Percentiles rank a stretch among this genome's conserved stretches.
These are phyloP conservation scores for Phytopythium chamaehyphon DNA, from an alignment of 352 stramenopile genomes.

Conservation along the genomic window DNA sequence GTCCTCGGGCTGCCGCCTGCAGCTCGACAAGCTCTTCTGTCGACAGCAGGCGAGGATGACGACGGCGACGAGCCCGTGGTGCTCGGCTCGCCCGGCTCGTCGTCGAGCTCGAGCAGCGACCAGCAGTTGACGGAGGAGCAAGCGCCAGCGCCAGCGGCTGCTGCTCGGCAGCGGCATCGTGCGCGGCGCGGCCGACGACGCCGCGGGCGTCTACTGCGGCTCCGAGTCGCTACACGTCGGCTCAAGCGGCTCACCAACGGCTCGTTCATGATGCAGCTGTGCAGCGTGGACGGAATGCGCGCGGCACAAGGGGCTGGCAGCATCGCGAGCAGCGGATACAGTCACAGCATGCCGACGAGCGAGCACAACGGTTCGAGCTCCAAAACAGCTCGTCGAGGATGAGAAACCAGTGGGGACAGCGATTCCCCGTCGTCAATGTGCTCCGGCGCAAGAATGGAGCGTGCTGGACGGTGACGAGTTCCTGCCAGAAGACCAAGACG, in stretches of 20 bases:
- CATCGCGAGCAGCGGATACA: background rate
- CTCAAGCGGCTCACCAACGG: constrained; percentile 44
- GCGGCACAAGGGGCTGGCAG: background rate
- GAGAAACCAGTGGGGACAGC: background rate
- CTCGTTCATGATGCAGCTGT: constrained; percentile 50
- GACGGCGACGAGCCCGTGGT: background rate
- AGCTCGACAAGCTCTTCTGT: background rate
- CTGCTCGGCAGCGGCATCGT: constrained; percentile 52
- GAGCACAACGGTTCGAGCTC: background rate
- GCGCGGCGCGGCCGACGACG: constrained; percentile 41
- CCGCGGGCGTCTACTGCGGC: constrained; percentile 46
- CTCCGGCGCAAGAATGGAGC: background rate
- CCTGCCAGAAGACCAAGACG: constrained; percentile 3
- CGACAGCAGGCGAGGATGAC: too few species aligned
- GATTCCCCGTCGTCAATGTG: background rate
- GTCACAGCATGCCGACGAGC: background rate
- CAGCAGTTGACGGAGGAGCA: background rate
- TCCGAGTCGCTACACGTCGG: constrained; percentile 46
- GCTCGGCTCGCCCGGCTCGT: background rate
- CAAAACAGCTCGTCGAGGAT: background rate
- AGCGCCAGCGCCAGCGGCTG: constrained; percentile 13
- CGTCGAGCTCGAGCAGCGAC: background rate
- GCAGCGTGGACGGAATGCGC: constrained; percentile 16
- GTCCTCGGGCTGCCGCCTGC: too few species aligned
- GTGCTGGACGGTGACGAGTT: constrained; percentile 9